phyloP scores from a whole-genome alignment of 331 rosid species.

The Prunus yedoensis region DNA sequence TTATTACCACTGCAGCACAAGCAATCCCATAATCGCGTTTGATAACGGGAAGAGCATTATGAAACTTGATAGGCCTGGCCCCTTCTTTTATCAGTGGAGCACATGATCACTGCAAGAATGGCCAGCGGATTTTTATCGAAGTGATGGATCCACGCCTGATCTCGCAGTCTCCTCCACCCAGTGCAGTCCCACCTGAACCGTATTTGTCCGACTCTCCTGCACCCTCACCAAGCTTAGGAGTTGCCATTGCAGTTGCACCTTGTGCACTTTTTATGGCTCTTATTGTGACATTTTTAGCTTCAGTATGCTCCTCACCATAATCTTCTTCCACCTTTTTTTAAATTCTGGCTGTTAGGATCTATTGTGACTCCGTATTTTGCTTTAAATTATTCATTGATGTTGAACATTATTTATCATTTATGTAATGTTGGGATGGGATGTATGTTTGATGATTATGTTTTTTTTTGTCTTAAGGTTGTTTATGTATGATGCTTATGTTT shows the following conservation, averaged over 20 bases:
- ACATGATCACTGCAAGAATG: slow-evolving; percentile 55
- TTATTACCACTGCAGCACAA: slow-evolving; percentile 64
- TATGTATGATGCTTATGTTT: not conserved
- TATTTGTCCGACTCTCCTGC: slow-evolving; percentile 17
- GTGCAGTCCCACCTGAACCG: slow-evolving; percentile 34
- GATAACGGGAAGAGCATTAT: slow-evolving; percentile 62
- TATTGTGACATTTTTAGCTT: slow-evolving; percentile 14
- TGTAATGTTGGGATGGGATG: not conserved
- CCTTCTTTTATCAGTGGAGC: slow-evolving; percentile 79
- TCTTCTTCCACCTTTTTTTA: not conserved
- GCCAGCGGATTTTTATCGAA: slow-evolving; percentile 61
- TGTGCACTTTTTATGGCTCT: slow-evolving; percentile 17
- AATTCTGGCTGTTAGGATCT: slow-evolving; percentile 8
- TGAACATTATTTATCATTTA: not conserved
- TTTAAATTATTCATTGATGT: not conserved
- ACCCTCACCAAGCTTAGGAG: slow-evolving; percentile 28
- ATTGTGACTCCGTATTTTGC: not conserved
- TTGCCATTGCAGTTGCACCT: slow-evolving; percentile 6
- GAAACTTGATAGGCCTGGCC: slow-evolving; percentile 62
- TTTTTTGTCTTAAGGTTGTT: not conserved
- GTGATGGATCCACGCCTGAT: slow-evolving; percentile 54
- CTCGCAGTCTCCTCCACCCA: slow-evolving; percentile 30
- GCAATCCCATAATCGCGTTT: slow-evolving; percentile 49
- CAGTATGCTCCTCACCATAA: slow-evolving; percentile 6
- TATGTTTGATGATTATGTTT: slow-evolving; percentile 3